Evolutionary conservation across 2,329 filamentous ascomycete genomes (phyloP), one percentile per base, ranked within the genome.

Genomic region (Grosmannia serpens): DNA sequence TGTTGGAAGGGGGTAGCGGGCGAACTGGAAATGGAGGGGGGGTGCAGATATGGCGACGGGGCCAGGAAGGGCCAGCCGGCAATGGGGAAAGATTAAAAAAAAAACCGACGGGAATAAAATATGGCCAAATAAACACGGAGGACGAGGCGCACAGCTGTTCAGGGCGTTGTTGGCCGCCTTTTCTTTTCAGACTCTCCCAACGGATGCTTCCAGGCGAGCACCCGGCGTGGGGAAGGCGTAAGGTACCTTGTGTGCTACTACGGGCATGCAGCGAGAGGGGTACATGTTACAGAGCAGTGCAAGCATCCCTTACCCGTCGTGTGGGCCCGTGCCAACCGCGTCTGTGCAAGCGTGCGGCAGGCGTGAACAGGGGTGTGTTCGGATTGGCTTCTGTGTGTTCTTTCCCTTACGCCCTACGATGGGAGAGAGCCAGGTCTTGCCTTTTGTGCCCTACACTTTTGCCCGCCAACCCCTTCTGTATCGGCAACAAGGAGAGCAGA

Each of bases 281-380:
- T 55, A 55, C 53, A 49, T 49, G 27, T 38, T 38, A 57, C 59
- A 58, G 47, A 38, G 58, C 58, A 60, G 46, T 50, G 31, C 47
- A 58, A 44, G 56, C 58, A 62, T 58, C 60, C 60, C 61, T 62
- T 61, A 63, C 61, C 62, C 62, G 60, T 51, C n/a, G 50, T 49
- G 62, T 64, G 62, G 62, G 60, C 20, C 62, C 61, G 61, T 63
- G 61, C 62, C 61, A 64, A 63, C 62, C 62, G 58, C 58, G 60
- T 63, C 61, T 63, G 62, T 63, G 62, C 62, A 64, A 62, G 61
- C 61, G 62, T 64, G 59, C 61, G 62, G 61, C 61, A 61, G 61
- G 58, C 44, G 55, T 27, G 49, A 54, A 63, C 62, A 64, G 61
- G 62, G 62, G 61, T 60, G 53, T 49, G 49, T 29, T 35, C 53